Evolutionary conservation across 2,329 filamentous ascomycete species (phyloP), one percentile per base, ranked within the genome.

Genomic region (Tolypocladium ovalisporum): DNA sequence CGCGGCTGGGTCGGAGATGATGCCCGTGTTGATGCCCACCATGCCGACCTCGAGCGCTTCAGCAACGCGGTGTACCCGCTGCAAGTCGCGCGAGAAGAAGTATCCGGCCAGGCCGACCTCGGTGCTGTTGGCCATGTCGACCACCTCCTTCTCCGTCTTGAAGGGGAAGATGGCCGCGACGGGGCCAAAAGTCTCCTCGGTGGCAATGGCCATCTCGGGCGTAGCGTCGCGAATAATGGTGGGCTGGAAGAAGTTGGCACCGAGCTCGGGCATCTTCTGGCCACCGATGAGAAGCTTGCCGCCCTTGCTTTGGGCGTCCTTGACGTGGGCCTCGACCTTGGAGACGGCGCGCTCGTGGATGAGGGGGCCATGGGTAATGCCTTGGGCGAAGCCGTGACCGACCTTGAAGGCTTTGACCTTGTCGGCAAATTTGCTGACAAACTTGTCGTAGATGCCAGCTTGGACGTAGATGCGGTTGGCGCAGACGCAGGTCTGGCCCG

Each of bases 181-280:
- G 3, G 94, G 94, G 0, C 94, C 94, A 69, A 99, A 99, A 0
- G 93, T 99, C 78, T 99, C 94, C 73, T 97, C 93, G 1, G 77
- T 77, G 5, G 89, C 86, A 63, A 97, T 81, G 59, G 83, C 80
- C 94, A 97, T 97, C 47, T 92, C 85, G 58, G 80, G 77, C 13
- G 80, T 96, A 86, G 96, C 93, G 61, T 88, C 89, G 12, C 88
- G 86, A 60, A 99, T 84, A 47, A 97, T 88, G 0, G 94, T 97
- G 3, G 90, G 90, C 67, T 91, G 83, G 75, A 88, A 96, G 76
- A 95, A 99, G 76, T 95, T 95, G 42, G 78, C 69, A 4, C 94
- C 93, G 2, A 96, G 76, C 22, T 91, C 83, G 1, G 85, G 79
- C 58, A 92, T 73, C 68, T 80, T 84, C 70, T 89, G 80, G 2